Evolutionary conservation across 2,329 filamentous ascomycete genomes (phyloP).

Genomic region (Alternaria angustiovoidea): DNA sequence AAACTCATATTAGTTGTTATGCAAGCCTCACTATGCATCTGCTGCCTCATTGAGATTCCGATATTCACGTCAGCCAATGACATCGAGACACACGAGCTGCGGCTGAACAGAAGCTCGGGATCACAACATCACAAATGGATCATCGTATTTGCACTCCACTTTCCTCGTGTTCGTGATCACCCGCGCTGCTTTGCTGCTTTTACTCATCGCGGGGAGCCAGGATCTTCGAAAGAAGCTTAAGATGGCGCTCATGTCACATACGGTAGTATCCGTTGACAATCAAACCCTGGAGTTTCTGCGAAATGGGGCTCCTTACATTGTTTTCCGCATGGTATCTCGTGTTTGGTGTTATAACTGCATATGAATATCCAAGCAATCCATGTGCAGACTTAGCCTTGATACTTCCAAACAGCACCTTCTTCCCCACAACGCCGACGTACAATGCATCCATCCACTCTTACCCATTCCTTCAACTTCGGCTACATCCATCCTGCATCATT

Average conservation of each 20-base stretch:
- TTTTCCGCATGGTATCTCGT: constrained; percentile 5
- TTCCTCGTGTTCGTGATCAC: background rate
- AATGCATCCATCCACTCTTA: constrained; percentile 35
- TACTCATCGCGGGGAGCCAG: background rate
- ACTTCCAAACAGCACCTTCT: constrained; percentile 27
- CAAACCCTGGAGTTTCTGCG: background rate
- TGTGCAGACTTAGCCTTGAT: constrained; percentile 23
- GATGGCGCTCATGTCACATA: background rate
- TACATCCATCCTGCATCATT: constrained; percentile 33
- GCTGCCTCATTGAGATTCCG: constrained; percentile 2
- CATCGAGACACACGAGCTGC: constrained; percentile 3
- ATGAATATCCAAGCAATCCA: background rate
- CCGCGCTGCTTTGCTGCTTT: background rate
- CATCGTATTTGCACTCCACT: constrained; percentile 9
- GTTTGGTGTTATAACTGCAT: background rate
- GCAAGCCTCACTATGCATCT: constrained; percentile 5
- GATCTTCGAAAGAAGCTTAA: background rate
- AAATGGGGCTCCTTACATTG: background rate
- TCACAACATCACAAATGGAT: constrained; percentile 5
- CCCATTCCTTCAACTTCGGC: constrained; percentile 29
- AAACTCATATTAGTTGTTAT: background rate
- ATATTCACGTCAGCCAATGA: constrained; percentile 8
- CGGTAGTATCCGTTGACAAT: background rate
- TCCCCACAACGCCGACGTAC: constrained; percentile 27
- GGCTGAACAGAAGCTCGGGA: constrained; percentile 8